Conservation (phyloP, 345 rosid species). For the Populus euphratica region DNA sequence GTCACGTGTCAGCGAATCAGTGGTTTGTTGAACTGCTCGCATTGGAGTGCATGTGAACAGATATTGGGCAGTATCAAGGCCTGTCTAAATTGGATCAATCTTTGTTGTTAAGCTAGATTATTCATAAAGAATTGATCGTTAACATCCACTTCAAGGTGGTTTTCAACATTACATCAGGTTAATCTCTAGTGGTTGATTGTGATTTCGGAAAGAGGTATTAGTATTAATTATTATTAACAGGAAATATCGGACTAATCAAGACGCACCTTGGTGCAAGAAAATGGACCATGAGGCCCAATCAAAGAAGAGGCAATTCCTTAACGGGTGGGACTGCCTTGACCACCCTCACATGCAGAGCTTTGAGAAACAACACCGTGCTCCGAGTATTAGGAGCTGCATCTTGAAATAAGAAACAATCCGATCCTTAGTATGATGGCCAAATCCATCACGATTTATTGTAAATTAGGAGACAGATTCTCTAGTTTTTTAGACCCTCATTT, state of each 20-base stretch:
- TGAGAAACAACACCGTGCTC: not conserved
- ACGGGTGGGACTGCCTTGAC: slow-evolving; percentile 8
- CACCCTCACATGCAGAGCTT: not conserved
- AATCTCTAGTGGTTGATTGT: not conserved
- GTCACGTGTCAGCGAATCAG: slow-evolving; percentile 12
- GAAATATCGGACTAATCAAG: not conserved
- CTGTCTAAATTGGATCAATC: not conserved
- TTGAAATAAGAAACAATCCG: not conserved
- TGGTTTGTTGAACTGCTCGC: slow-evolving; percentile 20
- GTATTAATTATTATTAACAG: not conserved
- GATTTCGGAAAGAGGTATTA: not conserved
- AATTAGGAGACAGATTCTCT: not conserved
- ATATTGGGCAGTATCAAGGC: slow-evolving; percentile 5
- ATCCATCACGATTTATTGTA: not conserved
- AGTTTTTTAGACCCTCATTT: not conserved
- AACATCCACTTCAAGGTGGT: slow-evolving; percentile 5
- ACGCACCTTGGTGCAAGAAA: not conserved
- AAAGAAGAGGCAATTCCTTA: slow-evolving; percentile 14
- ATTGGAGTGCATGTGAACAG: slow-evolving; percentile 29
- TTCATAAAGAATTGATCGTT: not conserved
- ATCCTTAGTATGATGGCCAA: not conserved
- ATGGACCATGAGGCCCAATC: slow-evolving; percentile 12
- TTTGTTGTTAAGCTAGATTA: not conserved
- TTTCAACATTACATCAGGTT: not conserved
- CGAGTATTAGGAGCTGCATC: not conserved